A percentile compares a stretch with the other conserved stretches of the same genome.
Evolutionary conservation across 768 basidiomycete genomes (phyloP).

Genomic region (Russula emetica): DNA sequence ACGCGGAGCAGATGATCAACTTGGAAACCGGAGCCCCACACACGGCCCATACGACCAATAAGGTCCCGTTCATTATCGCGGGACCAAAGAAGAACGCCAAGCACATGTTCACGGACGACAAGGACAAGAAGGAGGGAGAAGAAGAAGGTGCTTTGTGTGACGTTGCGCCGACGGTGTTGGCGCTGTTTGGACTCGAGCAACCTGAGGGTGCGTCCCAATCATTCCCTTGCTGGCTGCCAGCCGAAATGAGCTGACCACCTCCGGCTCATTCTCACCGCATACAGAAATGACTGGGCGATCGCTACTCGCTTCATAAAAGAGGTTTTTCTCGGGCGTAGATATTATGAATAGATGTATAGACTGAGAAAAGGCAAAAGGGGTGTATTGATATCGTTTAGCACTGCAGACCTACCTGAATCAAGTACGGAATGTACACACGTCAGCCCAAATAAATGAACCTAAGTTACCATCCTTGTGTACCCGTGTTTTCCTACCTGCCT

Average conservation of each 20-base stretch:
- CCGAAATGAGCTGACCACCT: no score
- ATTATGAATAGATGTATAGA: neutral
- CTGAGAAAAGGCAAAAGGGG: neutral
- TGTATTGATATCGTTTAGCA: neutral
- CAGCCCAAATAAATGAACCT: no score
- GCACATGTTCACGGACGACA: conserved; percentile 50
- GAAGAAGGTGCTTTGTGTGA: conserved; percentile 80
- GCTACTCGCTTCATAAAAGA: conserved; percentile 37
- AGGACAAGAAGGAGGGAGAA: conserved; percentile 46
- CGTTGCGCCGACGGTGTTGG: conserved; percentile 86
- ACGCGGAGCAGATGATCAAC: no score
- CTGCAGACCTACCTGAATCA: no score
- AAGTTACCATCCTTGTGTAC: no score
- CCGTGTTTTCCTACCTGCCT: neutral
- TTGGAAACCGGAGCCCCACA: no score
- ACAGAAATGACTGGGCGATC: conserved; percentile 55
- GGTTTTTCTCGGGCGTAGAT: neutral
- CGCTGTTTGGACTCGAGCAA: conserved; percentile 65
- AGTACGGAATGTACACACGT: neutral
- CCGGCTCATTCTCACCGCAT: conserved; percentile 31
- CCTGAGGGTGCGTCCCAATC: conserved; percentile 53
- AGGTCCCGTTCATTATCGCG: conserved; percentile 85
- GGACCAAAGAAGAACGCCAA: conserved; percentile 40
- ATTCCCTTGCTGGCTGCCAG: neutral
- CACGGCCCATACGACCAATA: no score